phyloP scores from a whole-genome alignment of 2,329 filamentous ascomycete genomes.

The Penicillium sp. region DNA sequence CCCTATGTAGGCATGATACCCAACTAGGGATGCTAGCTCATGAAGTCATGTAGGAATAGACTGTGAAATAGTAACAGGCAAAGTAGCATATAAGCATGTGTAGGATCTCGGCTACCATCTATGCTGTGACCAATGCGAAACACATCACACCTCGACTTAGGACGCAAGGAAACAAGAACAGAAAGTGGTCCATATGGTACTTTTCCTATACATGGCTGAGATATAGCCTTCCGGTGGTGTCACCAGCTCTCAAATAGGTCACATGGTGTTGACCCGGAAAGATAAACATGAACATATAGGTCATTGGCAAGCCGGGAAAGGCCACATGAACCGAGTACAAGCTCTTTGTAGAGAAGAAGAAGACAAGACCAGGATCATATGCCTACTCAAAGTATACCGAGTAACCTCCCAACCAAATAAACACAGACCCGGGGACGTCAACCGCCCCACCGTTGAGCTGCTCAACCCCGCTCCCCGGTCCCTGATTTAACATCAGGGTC shows the following conservation, averaged over 20 bases:
- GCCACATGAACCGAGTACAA: not conserved
- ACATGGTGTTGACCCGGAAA: not conserved
- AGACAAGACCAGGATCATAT: not conserved
- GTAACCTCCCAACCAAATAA: slow-evolving; percentile 1
- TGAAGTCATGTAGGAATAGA: no score
- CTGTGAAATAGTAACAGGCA: no score
- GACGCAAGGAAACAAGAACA: not conserved
- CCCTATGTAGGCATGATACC: no score
- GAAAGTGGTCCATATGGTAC: not conserved
- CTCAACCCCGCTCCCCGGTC: slow-evolving; percentile 15
- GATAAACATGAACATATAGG: not conserved
- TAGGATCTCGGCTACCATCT: no score
- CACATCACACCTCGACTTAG: not conserved
- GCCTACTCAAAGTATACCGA: not conserved
- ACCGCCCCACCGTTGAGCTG: slow-evolving; percentile 6
- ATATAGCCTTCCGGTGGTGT: not conserved
- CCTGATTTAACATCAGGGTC: slow-evolving; percentile 9
- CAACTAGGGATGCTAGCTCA: no score
- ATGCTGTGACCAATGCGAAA: no score
- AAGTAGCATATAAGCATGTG: no score
- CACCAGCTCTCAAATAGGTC: not conserved
- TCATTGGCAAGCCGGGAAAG: not conserved
- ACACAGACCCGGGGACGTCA: not conserved
- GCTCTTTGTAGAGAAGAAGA: not conserved
- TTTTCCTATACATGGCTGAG: not conserved